Base-by-base conservation (phyloP, 139 green algal genomes). In the Chlorella sp. region DNA sequence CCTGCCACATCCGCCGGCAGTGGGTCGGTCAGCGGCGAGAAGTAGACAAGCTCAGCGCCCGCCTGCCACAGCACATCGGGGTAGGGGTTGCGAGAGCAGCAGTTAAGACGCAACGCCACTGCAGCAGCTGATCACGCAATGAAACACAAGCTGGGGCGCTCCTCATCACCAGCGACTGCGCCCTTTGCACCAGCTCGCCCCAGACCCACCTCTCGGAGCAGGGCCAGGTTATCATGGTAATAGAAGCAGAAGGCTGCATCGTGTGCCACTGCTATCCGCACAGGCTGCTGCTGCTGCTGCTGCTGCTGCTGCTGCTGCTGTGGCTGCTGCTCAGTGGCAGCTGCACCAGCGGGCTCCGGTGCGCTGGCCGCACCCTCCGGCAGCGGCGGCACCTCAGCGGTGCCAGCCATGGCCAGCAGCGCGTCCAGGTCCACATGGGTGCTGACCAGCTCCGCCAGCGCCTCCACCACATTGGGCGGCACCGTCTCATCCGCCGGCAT, bases 21-120 rank as follows among this genome's bases (percentile, higher is more conserved):
- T n/a, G 85, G n/a, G 67, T 98, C 95, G n/a, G 88, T 70, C 16
- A 99, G 68, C 0, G 96, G 96, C 23, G 96, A 99, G 72, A 99
- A 99, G 74, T 86, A 91, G 15, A 98, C 94, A 23, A 99, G 84
- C 82, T 98, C 93, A 0, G 95, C 94, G 25, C 96, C 96, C 13
- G 87, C 83, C 39, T 39, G 41, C 2, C 51, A 25, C 72, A 86
- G 73, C 73, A 87, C 41, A 7, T 32, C 15, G 26, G 84, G 72
- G 75, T 88, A 78, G n/a, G n/a, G n/a, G n/a, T n/a, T n/a, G n/a
- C n/a, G n/a, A n/a, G n/a, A n/a, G n/a, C n/a, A n/a, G n/a, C n/a
- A n/a, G n/a, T n/a, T n/a, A n/a, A n/a, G n/a, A n/a, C n/a, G n/a
- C n/a, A n/a, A n/a, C n/a, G n/a, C n/a, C n/a, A n/a, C n/a, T 87